Conservation (phyloP, 148 eudicot genomes). For the Diospyros lotus region DNA sequence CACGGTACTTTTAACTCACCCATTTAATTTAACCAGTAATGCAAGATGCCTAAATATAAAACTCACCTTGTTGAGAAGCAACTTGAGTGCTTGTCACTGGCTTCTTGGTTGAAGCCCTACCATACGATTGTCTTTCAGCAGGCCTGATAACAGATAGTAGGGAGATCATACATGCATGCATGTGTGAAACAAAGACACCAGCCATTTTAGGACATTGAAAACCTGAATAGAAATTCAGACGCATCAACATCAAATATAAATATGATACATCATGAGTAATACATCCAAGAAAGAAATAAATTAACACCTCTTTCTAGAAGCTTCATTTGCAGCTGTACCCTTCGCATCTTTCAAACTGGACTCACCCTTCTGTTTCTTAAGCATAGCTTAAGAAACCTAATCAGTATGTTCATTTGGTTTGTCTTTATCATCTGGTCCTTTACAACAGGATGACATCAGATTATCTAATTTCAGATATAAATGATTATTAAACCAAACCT, state of each 20-base stretch:
- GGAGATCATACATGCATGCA: background rate
- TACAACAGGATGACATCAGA: slow-evolving; percentile 8
- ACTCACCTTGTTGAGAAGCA: too few relatives aligned
- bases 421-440: slow-evolving; percentile 81
- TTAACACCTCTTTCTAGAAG: slow-evolving; percentile 73
- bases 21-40: too few relatives aligned
- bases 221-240: background rate
- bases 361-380: slow-evolving; percentile 65
- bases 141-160: too few relatives aligned
- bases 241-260: background rate
- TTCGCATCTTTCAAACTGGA: slow-evolving; percentile 40
- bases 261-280: slow-evolving; percentile 4
- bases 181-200: background rate
- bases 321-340: slow-evolving; percentile 34
- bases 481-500: slow-evolving; percentile 2
- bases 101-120: too few relatives aligned
- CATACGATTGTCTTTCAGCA: too few relatives aligned
- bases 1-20: too few relatives aligned
- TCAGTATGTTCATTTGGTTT: slow-evolving; percentile 74
- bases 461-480: background rate
- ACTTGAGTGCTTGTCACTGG: too few relatives aligned
- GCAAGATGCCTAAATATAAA: too few relatives aligned
- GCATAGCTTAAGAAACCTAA: slow-evolving; percentile 75
- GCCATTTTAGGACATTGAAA: background rate
- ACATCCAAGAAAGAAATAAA: background rate